Conservation (phyloP, 768 basidiomycete genomes). For the Cystoderma amianthinum region DNA sequence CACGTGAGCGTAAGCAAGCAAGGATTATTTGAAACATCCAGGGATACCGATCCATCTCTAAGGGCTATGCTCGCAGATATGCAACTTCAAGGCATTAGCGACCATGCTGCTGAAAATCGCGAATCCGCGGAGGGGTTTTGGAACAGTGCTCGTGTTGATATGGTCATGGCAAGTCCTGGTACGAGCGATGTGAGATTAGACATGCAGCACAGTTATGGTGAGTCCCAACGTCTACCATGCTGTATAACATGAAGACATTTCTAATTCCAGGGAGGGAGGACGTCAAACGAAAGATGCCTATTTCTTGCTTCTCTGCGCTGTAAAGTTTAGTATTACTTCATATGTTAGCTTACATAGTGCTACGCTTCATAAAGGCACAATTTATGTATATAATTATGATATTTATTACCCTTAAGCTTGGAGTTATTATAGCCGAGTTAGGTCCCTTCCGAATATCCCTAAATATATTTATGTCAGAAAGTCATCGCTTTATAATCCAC, state of each 20-base stretch:
- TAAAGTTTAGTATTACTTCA: too few relatives aligned
- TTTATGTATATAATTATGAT: too few relatives aligned
- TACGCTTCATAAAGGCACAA: too few relatives aligned
- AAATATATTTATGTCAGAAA: too few relatives aligned
- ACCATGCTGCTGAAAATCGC: background rate
- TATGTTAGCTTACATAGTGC: too few relatives aligned
- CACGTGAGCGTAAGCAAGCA: slow-evolving; percentile 53
- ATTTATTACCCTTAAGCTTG: too few relatives aligned
- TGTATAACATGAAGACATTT: too few relatives aligned
- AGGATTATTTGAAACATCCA: slow-evolving; percentile 46
- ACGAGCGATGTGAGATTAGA: too few relatives aligned
- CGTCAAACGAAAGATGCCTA: background rate
- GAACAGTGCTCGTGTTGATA: background rate
- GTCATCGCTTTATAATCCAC: too few relatives aligned
- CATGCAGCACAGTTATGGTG: too few relatives aligned
- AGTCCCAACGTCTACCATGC: too few relatives aligned
- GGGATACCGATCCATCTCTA: slow-evolving; percentile 50
- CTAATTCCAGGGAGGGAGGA: too few relatives aligned
- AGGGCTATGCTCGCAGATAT: slow-evolving; percentile 29
- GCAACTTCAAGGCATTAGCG: slow-evolving; percentile 16
- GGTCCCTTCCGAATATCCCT: slow-evolving; percentile 75
- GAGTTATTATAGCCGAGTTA: slow-evolving; percentile 59
- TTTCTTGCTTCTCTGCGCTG: slow-evolving; percentile 6
- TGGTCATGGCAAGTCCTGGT: background rate
- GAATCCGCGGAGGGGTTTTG: background rate